Evolutionary conservation across 768 basidiomycete species (phyloP), one percentile per base, ranked within the genome.

Genomic region (Thelephora aurantiotincta): DNA sequence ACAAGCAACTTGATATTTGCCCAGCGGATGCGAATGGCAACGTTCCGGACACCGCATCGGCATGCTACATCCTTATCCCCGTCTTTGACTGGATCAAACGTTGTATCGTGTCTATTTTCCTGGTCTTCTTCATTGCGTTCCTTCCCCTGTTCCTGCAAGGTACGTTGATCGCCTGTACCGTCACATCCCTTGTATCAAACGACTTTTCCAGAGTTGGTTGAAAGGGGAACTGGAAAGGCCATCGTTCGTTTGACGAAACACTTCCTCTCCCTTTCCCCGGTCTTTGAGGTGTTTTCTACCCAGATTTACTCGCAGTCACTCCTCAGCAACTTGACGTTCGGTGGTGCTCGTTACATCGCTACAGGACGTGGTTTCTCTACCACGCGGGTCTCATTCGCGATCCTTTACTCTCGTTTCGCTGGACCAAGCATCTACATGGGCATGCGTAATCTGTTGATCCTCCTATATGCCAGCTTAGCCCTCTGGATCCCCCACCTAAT

Each of bases 341-440:
- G 96, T 68, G 96, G 96, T 51, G 96, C 96, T 47, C 84, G 96
- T 49, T 99, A 99, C 63, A 99, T 99, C 54, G 96, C 96, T 41
- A 99, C 96, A 37, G 96, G 96, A 50, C 89, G 96, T 70, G 96
- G 96, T 45, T 99, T 99, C 63, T 96, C 94, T 22, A 99, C 96
- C 11, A 93, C 88, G 35, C 81, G 96, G 33, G 87, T 97, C 52
- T 89, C 82, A 23, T 99, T 99, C 74, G 82, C 82, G 57, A 94
- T 97, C 57, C 77, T 98, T 22, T 99, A 97, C 67, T 97, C 96
- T 16, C 85, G 96, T 46, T 99, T 99, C 66, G 96, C 96, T 38
- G 96, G 96, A 14, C 94, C 96, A n/a, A 93, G 90, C 57, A 97
- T 99, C 62, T 99, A 99, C 71, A 80, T 97, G 74, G 94, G 94